These are phyloP conservation scores for Sporothrix euskadiensis DNA, from an alignment of 2,329 filamentous ascomycete genomes.

Conservation along the genomic window DNA sequence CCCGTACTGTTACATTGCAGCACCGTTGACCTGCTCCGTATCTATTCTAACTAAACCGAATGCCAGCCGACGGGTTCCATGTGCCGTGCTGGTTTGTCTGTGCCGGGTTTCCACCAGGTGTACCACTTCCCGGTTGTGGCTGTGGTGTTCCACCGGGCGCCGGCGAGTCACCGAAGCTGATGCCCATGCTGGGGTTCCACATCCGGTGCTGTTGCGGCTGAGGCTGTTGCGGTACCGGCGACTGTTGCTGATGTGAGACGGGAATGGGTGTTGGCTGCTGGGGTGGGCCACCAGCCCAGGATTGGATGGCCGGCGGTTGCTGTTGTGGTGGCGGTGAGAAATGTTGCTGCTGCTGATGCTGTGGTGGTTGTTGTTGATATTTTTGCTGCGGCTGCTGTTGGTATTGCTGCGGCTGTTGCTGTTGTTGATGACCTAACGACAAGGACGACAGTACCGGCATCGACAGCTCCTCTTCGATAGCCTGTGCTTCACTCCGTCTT, in stretches of 20 bases:
- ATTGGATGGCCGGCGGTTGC: slow-evolving; percentile 54
- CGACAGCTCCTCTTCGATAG: slow-evolving; percentile 67
- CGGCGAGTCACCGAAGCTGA: slow-evolving; percentile 65
- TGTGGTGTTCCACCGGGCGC: slow-evolving; percentile 33
- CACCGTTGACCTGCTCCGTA: background rate
- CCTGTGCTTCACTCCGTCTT: slow-evolving; percentile 75
- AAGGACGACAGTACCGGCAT: slow-evolving; percentile 55
- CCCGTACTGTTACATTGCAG: background rate
- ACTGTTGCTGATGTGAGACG: slow-evolving; percentile 1
- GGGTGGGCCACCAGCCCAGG: slow-evolving; percentile 56
- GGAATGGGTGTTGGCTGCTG: slow-evolving; percentile 49
- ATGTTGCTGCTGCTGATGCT: slow-evolving; percentile 36
- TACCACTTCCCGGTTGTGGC: slow-evolving; percentile 24
- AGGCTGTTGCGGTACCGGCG: slow-evolving; percentile 15
- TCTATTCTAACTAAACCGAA: slow-evolving; percentile 29
- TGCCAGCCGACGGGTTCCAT: slow-evolving; percentile 32
- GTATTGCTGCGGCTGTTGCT: slow-evolving; percentile 8
- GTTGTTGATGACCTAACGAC: slow-evolving; percentile 35
- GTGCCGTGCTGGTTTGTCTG: slow-evolving; percentile 23
- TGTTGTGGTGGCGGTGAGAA: slow-evolving; percentile 28
- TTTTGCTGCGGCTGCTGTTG: slow-evolving; percentile 19
- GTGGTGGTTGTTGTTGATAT: slow-evolving; percentile 34
- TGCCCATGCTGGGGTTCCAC: slow-evolving; percentile 80
- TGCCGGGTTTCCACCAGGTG: background rate
- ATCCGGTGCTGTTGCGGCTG: slow-evolving; percentile 43